Conservation (phyloP, 345 rosid species). For the Diplotaxis tenuifolia region DNA sequence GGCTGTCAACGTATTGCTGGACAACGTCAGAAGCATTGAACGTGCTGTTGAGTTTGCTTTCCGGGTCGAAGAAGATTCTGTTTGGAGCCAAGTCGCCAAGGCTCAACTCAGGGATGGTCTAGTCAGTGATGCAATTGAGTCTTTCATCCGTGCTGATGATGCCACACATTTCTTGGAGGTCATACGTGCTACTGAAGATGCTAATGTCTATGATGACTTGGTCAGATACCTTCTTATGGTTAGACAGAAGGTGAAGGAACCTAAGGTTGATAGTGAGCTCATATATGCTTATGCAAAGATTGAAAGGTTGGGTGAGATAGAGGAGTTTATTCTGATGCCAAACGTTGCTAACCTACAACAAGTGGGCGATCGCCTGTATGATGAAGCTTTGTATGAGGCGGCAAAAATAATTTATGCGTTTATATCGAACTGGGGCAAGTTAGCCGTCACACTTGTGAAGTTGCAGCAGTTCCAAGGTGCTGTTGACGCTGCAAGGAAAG, state of each 20-base stretch:
- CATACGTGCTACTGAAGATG: conserved; percentile 72
- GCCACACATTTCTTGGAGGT: conserved; percentile 76
- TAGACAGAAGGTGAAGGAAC: conserved; percentile 94
- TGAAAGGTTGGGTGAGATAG: conserved; percentile 86
- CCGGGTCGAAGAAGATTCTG: conserved; percentile 97
- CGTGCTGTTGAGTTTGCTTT: conserved; percentile 97
- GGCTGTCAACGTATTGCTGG: conserved; percentile 74
- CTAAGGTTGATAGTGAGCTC: conserved; percentile 95
- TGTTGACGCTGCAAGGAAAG: conserved; percentile 98
- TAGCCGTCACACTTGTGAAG: conserved; percentile 94
- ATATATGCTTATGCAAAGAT: conserved; percentile 98
- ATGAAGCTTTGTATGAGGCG: conserved; percentile 88
- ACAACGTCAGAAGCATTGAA: conserved; percentile 70
- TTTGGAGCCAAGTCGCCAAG: conserved; percentile 97
- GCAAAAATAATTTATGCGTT: conserved; percentile 93
- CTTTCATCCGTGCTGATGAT: conserved; percentile 93
- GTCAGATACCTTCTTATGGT: conserved; percentile 97
- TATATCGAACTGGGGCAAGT: conserved; percentile 97
- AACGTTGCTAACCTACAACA: conserved; percentile 93
- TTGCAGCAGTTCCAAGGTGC: conserved; percentile 95
- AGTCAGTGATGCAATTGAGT: conserved; percentile 95
- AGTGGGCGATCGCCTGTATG: conserved; percentile 97
- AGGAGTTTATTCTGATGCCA: conserved; percentile 97
- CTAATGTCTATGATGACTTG: conserved; percentile 89
- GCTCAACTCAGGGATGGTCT: conserved; percentile 94